A percentile compares a stretch with the other conserved stretches of the same genome.
Evolutionary conservation across 805 yeast genomes (phyloP).

Genomic region (Sungouiozyma ichnusensis): DNA sequence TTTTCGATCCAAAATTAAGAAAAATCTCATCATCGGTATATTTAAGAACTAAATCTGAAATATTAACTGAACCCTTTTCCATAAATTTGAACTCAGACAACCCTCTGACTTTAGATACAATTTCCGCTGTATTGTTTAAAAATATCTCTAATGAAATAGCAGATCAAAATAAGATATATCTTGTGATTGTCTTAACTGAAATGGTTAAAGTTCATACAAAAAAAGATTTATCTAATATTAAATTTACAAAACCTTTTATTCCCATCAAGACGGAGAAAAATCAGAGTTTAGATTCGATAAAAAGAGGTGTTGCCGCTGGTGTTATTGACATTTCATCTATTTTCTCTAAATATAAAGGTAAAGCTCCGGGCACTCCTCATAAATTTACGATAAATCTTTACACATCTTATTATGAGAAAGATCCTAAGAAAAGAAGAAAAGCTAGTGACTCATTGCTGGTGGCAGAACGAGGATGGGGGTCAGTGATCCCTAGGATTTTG

Average conservation of each 20-base stretch:
- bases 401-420: conserved; percentile 38
- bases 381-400: conserved; percentile 62
- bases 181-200: conserved; percentile 70
- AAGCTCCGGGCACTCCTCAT: conserved; percentile 54
- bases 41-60: conserved; percentile 49
- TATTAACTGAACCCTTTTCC: conserved; percentile 72
- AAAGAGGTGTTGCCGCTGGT: conserved; percentile 83
- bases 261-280: conserved; percentile 12
- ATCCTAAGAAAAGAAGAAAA: conserved; percentile 8
- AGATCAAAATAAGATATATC: conserved; percentile 53
- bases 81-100: conserved; percentile 51
- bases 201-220: conserved; percentile 34
- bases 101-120: conserved; percentile 51
- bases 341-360: conserved; percentile 54
- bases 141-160: conserved; percentile 60
- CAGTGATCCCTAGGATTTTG: conserved; percentile 65
- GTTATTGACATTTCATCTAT: conserved; percentile 75
- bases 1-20: conserved; percentile 53
- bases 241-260: conserved; percentile 19
- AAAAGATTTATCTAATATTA: conserved; percentile 7
- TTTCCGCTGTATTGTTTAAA: conserved; percentile 70
- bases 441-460: not conserved
- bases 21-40: conserved; percentile 58
- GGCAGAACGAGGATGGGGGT: conserved; percentile 75
- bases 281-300: conserved; percentile 27